Evolutionary conservation across 306 rosid genomes (phyloP).

Genomic region (Citrullus colocynthis): DNA sequence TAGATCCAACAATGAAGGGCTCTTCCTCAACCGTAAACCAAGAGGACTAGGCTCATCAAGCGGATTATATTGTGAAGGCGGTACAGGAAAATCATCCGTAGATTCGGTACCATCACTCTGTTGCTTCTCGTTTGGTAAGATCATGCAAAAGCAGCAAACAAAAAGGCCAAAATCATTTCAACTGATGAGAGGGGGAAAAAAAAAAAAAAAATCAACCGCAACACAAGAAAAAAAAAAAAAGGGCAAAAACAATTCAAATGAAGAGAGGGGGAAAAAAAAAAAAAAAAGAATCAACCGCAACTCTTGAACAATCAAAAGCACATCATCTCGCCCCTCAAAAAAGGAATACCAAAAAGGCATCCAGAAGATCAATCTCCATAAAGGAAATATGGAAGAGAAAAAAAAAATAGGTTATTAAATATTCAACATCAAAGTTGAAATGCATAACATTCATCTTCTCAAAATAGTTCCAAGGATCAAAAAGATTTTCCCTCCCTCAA

Average conservation of each 20-base stretch:
- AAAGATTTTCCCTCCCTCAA: not conserved
- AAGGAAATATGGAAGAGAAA: too few species aligned
- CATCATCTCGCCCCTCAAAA: not conserved
- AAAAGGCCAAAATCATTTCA: not conserved
- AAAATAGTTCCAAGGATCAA: not conserved
- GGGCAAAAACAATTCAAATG: not conserved
- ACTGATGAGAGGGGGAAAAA: too few species aligned
- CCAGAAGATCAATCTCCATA: not conserved
- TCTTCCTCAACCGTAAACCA: slow-evolving; percentile 76
- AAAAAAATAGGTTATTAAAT: not conserved
- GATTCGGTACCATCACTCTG: slow-evolving; percentile 15
- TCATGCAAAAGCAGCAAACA: slow-evolving; percentile 4
- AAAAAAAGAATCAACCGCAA: not conserved
- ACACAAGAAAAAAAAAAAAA: not conserved
- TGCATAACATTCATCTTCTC: not conserved
- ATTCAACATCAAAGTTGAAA: not conserved
- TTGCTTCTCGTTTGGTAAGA: slow-evolving; percentile 22
- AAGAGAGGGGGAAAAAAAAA: too few species aligned
- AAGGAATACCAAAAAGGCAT: not conserved
- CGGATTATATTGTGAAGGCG: slow-evolving; percentile 44
- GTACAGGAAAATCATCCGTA: slow-evolving; percentile 9
- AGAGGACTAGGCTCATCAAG: slow-evolving; percentile 89
- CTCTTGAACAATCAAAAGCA: not conserved
- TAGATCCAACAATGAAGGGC: slow-evolving; percentile 74
- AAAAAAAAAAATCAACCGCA: not conserved